Conservation (phyloP, 208 protist genomes). For the Wallacemonas sp. region DNA sequence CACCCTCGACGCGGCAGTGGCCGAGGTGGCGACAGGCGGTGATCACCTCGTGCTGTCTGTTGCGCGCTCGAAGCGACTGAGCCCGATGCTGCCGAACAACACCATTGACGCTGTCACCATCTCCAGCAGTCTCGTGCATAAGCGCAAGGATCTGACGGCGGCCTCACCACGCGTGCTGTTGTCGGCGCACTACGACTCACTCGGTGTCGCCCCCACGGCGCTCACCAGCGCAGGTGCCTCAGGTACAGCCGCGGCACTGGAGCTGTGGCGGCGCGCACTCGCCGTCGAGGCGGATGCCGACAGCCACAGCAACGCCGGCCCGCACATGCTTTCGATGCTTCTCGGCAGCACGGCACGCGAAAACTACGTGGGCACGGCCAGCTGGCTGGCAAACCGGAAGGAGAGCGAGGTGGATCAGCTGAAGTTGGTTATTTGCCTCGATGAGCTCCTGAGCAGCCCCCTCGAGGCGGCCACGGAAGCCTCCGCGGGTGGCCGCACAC, state of each 20-base stretch:
- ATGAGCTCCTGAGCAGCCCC: slow-evolving; percentile 49
- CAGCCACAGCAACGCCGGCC: neutral
- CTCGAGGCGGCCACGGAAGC: neutral
- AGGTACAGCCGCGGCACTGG: slow-evolving; percentile 57
- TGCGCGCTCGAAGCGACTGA: slow-evolving; percentile 23
- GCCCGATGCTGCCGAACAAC: slow-evolving; percentile 26
- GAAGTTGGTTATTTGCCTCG: slow-evolving; percentile 58
- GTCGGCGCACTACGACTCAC: slow-evolving; percentile 65
- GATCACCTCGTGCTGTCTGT: slow-evolving; percentile 52
- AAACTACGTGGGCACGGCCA: slow-evolving; percentile 66
- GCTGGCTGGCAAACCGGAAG: slow-evolving; percentile 43
- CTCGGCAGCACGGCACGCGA: slow-evolving; percentile 70
- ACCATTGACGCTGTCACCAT: slow-evolving; percentile 36
- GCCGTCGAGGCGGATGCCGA: slow-evolving; percentile 15
- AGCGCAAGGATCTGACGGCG: slow-evolving; percentile 21
- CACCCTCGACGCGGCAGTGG: neutral
- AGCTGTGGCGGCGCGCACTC: slow-evolving; percentile 66
- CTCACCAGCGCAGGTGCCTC: slow-evolving; percentile 46
- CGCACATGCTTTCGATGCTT: slow-evolving; percentile 49
- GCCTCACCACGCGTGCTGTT: slow-evolving; percentile 49
- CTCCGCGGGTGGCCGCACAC: neutral
- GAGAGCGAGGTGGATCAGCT: slow-evolving; percentile 56
- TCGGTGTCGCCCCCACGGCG: slow-evolving; percentile 61
- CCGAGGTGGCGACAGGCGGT: neutral
- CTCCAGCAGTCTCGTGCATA: slow-evolving; percentile 29